Evolutionary conservation across 352 stramenopile genomes (phyloP).

Genomic region (Phytopythium cucurbitacearum): DNA sequence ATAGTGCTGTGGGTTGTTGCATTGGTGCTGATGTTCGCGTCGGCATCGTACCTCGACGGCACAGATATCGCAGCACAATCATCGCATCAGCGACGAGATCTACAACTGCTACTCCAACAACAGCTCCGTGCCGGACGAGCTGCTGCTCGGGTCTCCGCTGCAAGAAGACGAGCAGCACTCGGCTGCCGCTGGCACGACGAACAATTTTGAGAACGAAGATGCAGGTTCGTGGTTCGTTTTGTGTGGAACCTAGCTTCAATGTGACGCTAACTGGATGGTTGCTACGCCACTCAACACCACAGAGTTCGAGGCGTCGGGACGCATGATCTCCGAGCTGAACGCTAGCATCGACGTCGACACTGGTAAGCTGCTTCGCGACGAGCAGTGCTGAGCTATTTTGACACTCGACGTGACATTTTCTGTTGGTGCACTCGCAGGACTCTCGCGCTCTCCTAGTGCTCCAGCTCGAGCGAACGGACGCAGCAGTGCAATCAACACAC

Average conservation of each 20-base stretch:
- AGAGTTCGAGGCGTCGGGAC: slow-evolving; percentile 17
- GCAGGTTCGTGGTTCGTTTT: slow-evolving; percentile 8
- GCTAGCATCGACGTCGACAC: slow-evolving; percentile 4
- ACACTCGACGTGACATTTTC: too few relatives aligned
- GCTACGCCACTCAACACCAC: background rate
- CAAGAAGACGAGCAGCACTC: slow-evolving; percentile 6
- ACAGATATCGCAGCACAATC: slow-evolving; percentile 74
- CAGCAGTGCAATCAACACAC: too few relatives aligned
- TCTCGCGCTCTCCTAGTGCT: too few relatives aligned
- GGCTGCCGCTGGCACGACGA: slow-evolving; percentile 7
- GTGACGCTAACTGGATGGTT: too few relatives aligned
- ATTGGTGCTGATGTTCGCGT: background rate
- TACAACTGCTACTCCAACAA: slow-evolving; percentile 79
- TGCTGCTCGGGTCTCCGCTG: slow-evolving; percentile 36
- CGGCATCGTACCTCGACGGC: background rate
- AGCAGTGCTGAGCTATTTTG: too few relatives aligned
- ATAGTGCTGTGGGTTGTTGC: background rate
- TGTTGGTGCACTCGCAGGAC: too few relatives aligned
- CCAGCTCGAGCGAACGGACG: too few relatives aligned
- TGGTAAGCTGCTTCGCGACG: background rate
- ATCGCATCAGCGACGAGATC: slow-evolving; percentile 73
- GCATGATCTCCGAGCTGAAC: slow-evolving; percentile 11
- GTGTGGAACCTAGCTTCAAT: too few relatives aligned
- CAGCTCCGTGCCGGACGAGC: slow-evolving; percentile 68
- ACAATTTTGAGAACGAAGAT: slow-evolving; percentile 24